Evolutionary conservation across 306 rosid genomes (phyloP), one percentile per base, ranked within the genome.

Genomic region (Phaseolus lunatus): DNA sequence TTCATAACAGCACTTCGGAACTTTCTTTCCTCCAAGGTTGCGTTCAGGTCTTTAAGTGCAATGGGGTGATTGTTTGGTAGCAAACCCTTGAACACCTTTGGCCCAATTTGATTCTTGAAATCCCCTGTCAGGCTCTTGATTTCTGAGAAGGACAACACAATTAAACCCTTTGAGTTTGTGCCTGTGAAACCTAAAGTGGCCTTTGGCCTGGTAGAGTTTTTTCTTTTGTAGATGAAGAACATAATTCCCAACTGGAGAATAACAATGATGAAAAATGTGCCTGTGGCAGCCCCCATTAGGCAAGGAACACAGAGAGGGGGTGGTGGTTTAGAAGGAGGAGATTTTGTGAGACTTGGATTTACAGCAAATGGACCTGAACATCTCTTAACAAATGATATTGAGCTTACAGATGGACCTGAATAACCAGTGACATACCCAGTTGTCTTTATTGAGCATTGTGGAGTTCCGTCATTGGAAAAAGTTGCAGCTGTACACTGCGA

Each of bases 341-440:
- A 19, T 52, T 49, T 45, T 1, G 4, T 13, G 14, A 47, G 64
- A 64, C 48, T 12, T 44, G 93, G 96, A 73, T 89, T 66, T 5
- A 91, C 94, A 57, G 94, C 91, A 63, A 86, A 63, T 7, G 94
- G 96, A 80, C 81, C 90, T 0, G 87, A 83, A 65, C 96, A 91
- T 80, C 16, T 73, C 84, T 85, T 91, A 33, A 82, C 92, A 67
- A 87, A 89, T 26, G 94, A 91, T 57, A 86, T 58, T 19, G 91
- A 87, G 47, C 83, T 85, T 75, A 87, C 74, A 19, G 93, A 87
- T 37, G 92, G 91, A 57, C 87, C 89, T 3, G 83, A 75, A 82
- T 85, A 89, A 50, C 96, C 96, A 62, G 88, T 82, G 16, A 89
- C 84, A 58, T 87, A 87, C 35, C 4, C 52, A 6, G 92, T 87